These are phyloP conservation scores for Pseudoneurospora amorphoporcata DNA, from an alignment of 495 filamentous ascomycete genomes.

Conservation along the genomic window DNA sequence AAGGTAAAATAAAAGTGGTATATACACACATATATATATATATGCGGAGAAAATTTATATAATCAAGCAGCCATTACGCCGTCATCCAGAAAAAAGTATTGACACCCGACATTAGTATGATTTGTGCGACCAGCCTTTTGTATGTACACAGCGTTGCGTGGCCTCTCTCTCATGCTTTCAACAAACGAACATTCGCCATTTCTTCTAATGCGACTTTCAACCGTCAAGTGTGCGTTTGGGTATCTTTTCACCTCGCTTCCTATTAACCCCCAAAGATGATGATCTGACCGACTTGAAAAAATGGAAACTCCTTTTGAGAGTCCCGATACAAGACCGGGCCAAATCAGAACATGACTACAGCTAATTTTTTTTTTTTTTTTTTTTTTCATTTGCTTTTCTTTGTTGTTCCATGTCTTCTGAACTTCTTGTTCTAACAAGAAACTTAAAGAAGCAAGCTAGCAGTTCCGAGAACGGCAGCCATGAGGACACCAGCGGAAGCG, in stretches of 20 bases:
- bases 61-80: not conserved
- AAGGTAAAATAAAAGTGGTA: not conserved
- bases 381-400: not conserved
- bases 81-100: not conserved
- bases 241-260: not conserved
- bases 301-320: not conserved
- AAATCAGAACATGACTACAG: not conserved
- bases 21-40: not conserved
- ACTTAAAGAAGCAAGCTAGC: conserved; percentile 11
- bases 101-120: not conserved
- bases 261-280: not conserved
- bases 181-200: not conserved
- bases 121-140: not conserved
- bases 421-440: not conserved
- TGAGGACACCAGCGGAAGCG: conserved; percentile 5
- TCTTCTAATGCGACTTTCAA: not conserved
- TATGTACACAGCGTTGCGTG: not conserved
- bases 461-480: conserved; percentile 8
- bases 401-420: not conserved
- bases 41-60: not conserved
- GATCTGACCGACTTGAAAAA: not conserved
- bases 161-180: not conserved
- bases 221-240: not conserved
- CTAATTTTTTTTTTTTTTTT: not conserved
- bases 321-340: not conserved